A percentile compares a stretch with the other conserved stretches of the same genome.
phyloP scores from a whole-genome alignment of 1,284 basidiomycete genomes.

The Gomphus sp. region DNA sequence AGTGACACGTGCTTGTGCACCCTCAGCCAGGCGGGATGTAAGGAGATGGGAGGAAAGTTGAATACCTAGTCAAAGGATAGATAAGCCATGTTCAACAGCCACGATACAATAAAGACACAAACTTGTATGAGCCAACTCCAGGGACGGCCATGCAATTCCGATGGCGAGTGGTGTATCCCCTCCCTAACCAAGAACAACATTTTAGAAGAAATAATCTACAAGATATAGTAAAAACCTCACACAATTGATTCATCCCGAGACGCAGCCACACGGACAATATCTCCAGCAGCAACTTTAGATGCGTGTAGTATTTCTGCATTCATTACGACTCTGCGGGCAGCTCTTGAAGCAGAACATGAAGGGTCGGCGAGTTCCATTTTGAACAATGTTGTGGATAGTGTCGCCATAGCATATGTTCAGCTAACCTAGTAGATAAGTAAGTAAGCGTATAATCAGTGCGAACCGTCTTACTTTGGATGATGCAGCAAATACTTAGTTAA shows the following conservation, averaged over 20 bases:
- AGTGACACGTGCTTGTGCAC: conserved; percentile 36
- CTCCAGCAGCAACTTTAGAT: conserved; percentile 58
- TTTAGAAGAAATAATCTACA: too few relatives aligned
- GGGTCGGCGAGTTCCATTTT: conserved; percentile 25
- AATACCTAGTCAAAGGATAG: conserved; percentile 31
- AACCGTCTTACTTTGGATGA: too few relatives aligned
- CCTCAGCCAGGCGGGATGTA: conserved; percentile 45
- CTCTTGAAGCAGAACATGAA: conserved; percentile 36
- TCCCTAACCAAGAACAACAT: background rate
- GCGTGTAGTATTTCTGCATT: conserved; percentile 45
- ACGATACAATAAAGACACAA: conserved; percentile 11
- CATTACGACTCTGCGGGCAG: conserved; percentile 30
- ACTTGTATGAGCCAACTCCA: too few relatives aligned
- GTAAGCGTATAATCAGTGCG: too few relatives aligned
- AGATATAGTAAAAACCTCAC: background rate
- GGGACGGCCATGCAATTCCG: too few relatives aligned
- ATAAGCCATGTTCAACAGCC: conserved; percentile 4
- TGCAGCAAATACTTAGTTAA: too few relatives aligned
- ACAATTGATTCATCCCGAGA: conserved; percentile 17
- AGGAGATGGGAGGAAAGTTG: conserved; percentile 45
- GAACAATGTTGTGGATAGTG: conserved; percentile 30
- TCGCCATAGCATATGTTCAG: background rate
- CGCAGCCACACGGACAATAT: conserved; percentile 50
- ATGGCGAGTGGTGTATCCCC: too few relatives aligned
- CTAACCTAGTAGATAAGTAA: too few relatives aligned